phyloP scores from a whole-genome alignment of 2,329 filamentous ascomycete genomes.

The Ophiobolus disseminans region DNA sequence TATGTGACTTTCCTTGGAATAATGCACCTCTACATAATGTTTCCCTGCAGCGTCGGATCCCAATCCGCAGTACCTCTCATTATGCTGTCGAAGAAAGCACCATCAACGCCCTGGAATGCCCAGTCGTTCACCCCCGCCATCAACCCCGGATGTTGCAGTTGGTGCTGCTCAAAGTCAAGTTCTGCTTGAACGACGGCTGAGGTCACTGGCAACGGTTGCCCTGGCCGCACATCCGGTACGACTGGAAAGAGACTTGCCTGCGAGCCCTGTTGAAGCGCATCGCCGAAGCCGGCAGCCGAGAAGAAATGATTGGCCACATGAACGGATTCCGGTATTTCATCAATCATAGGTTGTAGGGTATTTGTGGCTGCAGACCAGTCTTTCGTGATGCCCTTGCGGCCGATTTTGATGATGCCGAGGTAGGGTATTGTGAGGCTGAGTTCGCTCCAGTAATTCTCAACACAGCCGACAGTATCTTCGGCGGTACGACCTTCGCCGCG shows the following conservation, averaged over 20 bases:
- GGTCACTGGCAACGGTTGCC: not conserved
- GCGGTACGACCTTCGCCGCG: slow-evolving; percentile 2
- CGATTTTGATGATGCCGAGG: slow-evolving; percentile 43
- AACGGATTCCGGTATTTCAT: not conserved
- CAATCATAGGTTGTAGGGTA: not conserved
- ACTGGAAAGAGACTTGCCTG: not conserved
- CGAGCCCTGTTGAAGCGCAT: not conserved
- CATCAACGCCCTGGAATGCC: slow-evolving; percentile 28
- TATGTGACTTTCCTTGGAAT: too few relatives aligned
- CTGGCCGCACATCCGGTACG: not conserved
- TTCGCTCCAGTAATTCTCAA: slow-evolving; percentile 7
- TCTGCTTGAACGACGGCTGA: not conserved
- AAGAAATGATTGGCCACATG: slow-evolving; percentile 2
- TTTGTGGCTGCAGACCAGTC: not conserved
- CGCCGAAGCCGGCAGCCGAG: slow-evolving; percentile 9
- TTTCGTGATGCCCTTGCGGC: slow-evolving; percentile 20
- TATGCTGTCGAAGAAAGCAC: slow-evolving; percentile 28
- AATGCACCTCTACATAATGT: too few relatives aligned
- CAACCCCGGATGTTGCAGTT: slow-evolving; percentile 12
- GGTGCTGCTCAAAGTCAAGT: slow-evolving; percentile 26
- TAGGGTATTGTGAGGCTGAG: slow-evolving; percentile 31
- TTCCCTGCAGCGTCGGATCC: slow-evolving; percentile 1
- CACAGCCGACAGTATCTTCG: not conserved
- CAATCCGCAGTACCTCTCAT: slow-evolving; percentile 16
- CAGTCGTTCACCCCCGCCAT: slow-evolving; percentile 20